Evolutionary conservation across 805 yeast species (phyloP), one percentile per base, ranked within the genome.

Genomic region (Maudiozyma barnettii): DNA sequence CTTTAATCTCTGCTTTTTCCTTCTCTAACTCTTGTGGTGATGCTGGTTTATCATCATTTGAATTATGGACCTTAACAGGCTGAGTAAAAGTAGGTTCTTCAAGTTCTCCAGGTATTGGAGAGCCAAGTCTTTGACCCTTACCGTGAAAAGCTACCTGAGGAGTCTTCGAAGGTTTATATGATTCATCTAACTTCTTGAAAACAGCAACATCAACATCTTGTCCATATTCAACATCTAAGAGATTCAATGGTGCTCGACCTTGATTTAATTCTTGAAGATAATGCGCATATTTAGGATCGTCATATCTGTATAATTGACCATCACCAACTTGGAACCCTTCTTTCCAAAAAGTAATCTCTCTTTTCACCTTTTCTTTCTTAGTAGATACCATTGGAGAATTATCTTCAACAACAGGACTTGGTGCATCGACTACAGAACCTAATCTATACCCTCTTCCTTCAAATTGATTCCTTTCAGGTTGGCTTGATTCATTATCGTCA

Each of bases 281-380:
- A 40, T 74, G 76, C 43, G 81, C 81, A 63, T 91, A 93, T n/a
- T 76, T 79, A 5, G 96, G 96, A 63, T 93, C 98, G 59, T 91
- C 96, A 63, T 89, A 93, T 49, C 93, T 73, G 63, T 77, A 82
- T 47, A 93, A 73, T 21, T 78, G 78, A 2, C 98, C 98, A 43
- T 90, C 96, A 30, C 93, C 98, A 22, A 93, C 89, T 52, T 88
- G 87, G 67, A 93, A 93, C 1, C 99, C 99, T 59, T 93, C 91
- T 55, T 81, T 83, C 99, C 99, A 93, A 64, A 93, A 91, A 0
- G 95, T 87, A 51, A 93, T 83, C 39, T 84, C 84, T 59, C 98
- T 76, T 16, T 76, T 74, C 5, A 83, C 96, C 49, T 78, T 81
- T 20, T 44, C 40, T 37, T 68, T 71, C 3, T 63, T 58, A 37